Percentiles rank a stretch among this genome's conserved stretches.
phyloP scores from a whole-genome alignment of 2,329 filamentous ascomycete genomes.

The Chaetothyriales sp. region DNA sequence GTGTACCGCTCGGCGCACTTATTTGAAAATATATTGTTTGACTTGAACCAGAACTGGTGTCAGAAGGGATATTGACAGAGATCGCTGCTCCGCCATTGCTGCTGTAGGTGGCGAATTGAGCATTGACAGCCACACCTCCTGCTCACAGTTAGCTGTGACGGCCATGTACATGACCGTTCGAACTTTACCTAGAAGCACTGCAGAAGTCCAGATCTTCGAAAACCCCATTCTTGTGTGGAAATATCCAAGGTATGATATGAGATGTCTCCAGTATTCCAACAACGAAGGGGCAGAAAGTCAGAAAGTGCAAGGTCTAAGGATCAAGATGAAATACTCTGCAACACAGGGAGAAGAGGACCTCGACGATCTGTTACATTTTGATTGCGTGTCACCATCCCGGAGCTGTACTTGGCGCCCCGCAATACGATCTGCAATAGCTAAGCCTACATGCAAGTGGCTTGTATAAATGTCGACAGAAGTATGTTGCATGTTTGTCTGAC shows the following conservation, averaged over 20 bases:
- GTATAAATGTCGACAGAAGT: neutral
- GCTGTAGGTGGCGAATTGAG: slow-evolving; percentile 12
- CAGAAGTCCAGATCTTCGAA: neutral
- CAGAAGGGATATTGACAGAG: slow-evolving; percentile 39
- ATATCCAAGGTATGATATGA: no score
- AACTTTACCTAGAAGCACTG: slow-evolving; percentile 1
- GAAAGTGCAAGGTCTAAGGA: neutral
- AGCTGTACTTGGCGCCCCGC: neutral
- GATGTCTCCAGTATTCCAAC: no score
- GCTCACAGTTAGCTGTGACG: slow-evolving; percentile 22
- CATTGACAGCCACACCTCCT: slow-evolving; percentile 10
- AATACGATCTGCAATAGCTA: neutral
- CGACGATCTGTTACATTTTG: neutral
- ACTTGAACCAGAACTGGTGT: slow-evolving; percentile 34
- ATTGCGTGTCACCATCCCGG: neutral
- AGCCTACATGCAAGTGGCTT: neutral
- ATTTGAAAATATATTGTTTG: slow-evolving; percentile 46
- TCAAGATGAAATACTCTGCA: neutral
- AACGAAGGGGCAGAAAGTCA: neutral
- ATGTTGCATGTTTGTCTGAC: neutral
- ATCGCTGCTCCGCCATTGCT: slow-evolving; percentile 5
- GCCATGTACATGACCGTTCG: neutral
- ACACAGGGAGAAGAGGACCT: neutral
- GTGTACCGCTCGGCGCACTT: slow-evolving; percentile 35
- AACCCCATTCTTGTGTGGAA: slow-evolving; percentile 3